A percentile compares a stretch with the other conserved stretches of the same genome.
phyloP scores from a whole-genome alignment of 202 grass and related monocot genomes.

The Digitaria exilis region DNA sequence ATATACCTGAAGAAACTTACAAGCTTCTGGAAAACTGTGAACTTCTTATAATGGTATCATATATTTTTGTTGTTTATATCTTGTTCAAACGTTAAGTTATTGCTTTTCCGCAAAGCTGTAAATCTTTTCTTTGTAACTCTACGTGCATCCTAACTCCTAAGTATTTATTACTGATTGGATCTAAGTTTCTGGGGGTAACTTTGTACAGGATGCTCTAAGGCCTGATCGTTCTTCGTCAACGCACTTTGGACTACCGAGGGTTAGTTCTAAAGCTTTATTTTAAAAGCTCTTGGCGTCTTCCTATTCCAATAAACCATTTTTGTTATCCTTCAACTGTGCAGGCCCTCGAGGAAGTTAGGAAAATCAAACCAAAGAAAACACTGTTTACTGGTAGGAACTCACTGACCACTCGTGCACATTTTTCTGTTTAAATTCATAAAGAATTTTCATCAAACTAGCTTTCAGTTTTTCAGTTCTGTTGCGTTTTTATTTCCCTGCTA shows the following conservation, averaged over 20 bases:
- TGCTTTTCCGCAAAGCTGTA: slow-evolving; percentile 33
- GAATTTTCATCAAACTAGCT: slow-evolving; percentile 13
- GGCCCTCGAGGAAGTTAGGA: slow-evolving; percentile 90
- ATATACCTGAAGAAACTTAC: slow-evolving; percentile 98
- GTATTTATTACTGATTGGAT: neutral
- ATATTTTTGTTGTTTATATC: slow-evolving; percentile 26
- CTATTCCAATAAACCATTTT: slow-evolving; percentile 17
- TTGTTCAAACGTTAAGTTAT: slow-evolving; percentile 31
- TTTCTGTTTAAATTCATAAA: neutral
- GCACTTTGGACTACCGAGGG: slow-evolving; percentile 90
- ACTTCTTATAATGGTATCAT: slow-evolving; percentile 82
- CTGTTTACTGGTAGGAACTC: slow-evolving; percentile 79
- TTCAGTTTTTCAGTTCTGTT: slow-evolving; percentile 18
- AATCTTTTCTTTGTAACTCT: slow-evolving; percentile 16
- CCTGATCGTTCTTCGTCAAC: slow-evolving; percentile 92
- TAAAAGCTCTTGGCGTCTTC: slow-evolving; percentile 16
- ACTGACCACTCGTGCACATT: slow-evolving; percentile 13
- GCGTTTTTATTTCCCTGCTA: neutral
- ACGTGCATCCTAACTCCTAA: slow-evolving; percentile 26
- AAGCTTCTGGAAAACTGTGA: slow-evolving; percentile 82
- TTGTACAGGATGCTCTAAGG: slow-evolving; percentile 81
- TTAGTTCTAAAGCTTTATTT: slow-evolving; percentile 25
- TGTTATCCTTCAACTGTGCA: slow-evolving; percentile 49
- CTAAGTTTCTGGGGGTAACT: slow-evolving; percentile 41
- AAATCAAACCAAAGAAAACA: slow-evolving; percentile 92